phyloP scores from a whole-genome alignment of 2,329 filamentous ascomycete species.

The Alternaria infectoria region DNA sequence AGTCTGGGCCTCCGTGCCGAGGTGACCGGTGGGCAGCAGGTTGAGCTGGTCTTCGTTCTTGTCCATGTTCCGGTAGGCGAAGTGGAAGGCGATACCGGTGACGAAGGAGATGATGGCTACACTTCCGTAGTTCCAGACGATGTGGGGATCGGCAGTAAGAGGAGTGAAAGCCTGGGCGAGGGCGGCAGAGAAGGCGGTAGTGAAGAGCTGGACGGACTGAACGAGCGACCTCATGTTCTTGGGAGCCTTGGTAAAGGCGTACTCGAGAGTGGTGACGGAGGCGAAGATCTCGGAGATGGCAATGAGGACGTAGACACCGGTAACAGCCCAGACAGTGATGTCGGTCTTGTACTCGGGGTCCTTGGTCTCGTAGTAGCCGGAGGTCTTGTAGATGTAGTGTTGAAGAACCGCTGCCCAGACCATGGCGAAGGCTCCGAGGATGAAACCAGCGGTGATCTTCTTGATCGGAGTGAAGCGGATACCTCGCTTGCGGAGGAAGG shows the following conservation, averaged over 20 bases:
- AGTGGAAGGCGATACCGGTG: conserved; percentile 41
- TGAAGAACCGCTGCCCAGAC: conserved; percentile 64
- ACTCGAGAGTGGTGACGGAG: conserved; percentile 73
- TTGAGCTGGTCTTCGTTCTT: conserved; percentile 47
- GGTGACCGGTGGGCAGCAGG: conserved; percentile 46
- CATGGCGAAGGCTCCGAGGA: conserved; percentile 67
- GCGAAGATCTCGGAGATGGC: conserved; percentile 67
- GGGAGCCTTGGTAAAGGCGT: conserved; percentile 76
- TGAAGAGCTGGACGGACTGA: conserved; percentile 47
- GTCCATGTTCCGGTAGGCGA: conserved; percentile 42
- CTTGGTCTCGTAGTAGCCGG: conserved; percentile 53
- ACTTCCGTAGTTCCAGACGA: conserved; percentile 45
- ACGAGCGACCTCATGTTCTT: conserved; percentile 63
- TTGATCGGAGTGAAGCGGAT: conserved; percentile 77
- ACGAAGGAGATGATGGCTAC: conserved; percentile 46
- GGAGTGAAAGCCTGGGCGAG: conserved; percentile 39
- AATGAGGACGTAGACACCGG: conserved; percentile 61
- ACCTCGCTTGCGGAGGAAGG: conserved; percentile 66
- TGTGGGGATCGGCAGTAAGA: conserved; percentile 33
- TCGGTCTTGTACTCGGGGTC: conserved; percentile 49
- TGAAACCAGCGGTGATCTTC: conserved; percentile 74
- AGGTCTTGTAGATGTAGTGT: conserved; percentile 63
- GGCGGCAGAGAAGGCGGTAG: conserved; percentile 42
- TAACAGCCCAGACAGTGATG: conserved; percentile 62
- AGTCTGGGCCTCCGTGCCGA: conserved; percentile 36